phyloP scores from a whole-genome alignment of 2,329 filamentous ascomycete species.

The Botrytis tulipae region DNA sequence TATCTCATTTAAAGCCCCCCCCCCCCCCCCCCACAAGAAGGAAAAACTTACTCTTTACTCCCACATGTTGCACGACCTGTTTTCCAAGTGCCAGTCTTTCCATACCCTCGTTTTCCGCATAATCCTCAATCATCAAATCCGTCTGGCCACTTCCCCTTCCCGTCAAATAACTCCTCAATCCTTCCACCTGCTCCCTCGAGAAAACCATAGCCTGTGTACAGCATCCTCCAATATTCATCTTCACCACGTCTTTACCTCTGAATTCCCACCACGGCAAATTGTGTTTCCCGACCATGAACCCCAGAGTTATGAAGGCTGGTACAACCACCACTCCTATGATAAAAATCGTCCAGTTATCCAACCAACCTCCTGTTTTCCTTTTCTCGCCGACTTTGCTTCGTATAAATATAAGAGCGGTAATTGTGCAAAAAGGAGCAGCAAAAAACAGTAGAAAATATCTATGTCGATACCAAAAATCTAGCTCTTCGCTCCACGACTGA shows the following conservation, averaged over 20 bases:
- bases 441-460: conserved; percentile 19
- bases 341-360: conserved; percentile 6
- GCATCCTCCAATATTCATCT: conserved; percentile 25
- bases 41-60: neutral
- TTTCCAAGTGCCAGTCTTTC: conserved; percentile 6
- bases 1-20: no score
- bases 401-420: neutral
- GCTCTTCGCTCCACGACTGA: conserved; percentile 21
- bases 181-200: conserved; percentile 7
- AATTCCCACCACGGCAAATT: conserved; percentile 21
- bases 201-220: conserved; percentile 29
- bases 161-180: neutral
- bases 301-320: conserved; percentile 23
- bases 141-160: neutral
- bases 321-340: conserved; percentile 21
- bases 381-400: neutral
- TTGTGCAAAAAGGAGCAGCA: neutral
- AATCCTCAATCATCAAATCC: conserved; percentile 16
- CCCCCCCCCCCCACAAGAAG: no score
- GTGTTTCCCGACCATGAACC: conserved; percentile 28
- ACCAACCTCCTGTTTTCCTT: neutral
- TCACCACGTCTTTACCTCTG: conserved; percentile 20
- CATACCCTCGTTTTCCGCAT: neutral
- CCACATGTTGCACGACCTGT: conserved; percentile 17
- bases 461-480: conserved; percentile 24